Percentiles rank a stretch among this genome's conserved stretches.
phyloP scores from a whole-genome alignment of 331 rosid species.

The Spiraea crenata region DNA sequence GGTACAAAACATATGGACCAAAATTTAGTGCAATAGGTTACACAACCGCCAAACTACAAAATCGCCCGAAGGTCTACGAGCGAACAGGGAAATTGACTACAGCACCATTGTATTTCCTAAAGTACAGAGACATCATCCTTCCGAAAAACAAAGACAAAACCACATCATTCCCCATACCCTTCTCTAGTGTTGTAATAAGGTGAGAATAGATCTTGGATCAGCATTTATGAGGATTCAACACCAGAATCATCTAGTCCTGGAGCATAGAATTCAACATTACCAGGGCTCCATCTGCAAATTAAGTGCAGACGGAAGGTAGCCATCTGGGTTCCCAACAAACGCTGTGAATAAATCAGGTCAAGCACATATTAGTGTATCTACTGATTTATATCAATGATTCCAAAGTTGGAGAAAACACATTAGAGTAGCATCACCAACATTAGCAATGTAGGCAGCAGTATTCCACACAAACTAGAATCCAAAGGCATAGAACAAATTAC shows the following conservation, averaged over 20 bases:
- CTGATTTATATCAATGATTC: background rate
- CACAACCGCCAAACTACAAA: conserved; percentile 1
- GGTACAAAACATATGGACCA: conserved; percentile 6
- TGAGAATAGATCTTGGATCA: background rate
- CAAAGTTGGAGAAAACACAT: background rate
- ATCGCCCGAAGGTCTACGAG: background rate
- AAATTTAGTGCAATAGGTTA: background rate
- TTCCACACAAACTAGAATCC: background rate
- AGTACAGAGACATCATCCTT: background rate
- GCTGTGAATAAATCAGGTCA: conserved; percentile 41
- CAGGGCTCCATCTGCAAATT: conserved; percentile 78
- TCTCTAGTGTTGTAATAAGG: background rate
- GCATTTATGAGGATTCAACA: conserved; percentile 54
- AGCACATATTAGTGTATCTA: conserved; percentile 3
- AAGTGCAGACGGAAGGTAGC: conserved; percentile 74
- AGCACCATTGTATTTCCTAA: background rate
- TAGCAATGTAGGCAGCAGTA: background rate
- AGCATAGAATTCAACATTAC: conserved; percentile 61
- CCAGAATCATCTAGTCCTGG: conserved; percentile 79
- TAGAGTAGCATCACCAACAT: background rate
- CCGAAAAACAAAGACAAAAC: background rate
- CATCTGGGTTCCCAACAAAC: conserved; percentile 72
- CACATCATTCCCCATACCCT: background rate
- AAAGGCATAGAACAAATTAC: too few relatives aligned
- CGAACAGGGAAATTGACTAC: too few relatives aligned